These are phyloP conservation scores for Phascolomyces articulosus DNA, from an alignment of 371 early-diverging fungal genomes.

Conservation along the genomic window DNA sequence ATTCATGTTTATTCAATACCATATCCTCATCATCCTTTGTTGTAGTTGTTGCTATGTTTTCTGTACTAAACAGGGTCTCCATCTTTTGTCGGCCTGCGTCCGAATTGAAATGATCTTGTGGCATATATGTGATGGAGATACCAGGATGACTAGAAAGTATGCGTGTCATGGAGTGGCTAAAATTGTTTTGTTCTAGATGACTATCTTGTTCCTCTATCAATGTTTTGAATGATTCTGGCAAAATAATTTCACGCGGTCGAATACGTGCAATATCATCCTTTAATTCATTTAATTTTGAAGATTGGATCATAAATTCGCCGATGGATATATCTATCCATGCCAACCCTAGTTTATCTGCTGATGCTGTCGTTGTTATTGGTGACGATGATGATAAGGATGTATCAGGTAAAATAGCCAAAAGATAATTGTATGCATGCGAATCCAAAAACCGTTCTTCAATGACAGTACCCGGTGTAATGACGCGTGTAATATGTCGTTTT, in stretches of 20 bases:
- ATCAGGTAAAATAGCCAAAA: slow-evolving; percentile 55
- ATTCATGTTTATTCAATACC: slow-evolving; percentile 32
- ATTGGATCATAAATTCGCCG: slow-evolving; percentile 83
- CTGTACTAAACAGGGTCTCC: background rate
- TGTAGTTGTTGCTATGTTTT: background rate
- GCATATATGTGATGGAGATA: background rate
- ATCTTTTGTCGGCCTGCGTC: background rate
- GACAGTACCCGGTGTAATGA: slow-evolving; percentile 90
- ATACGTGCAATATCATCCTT: slow-evolving; percentile 79
- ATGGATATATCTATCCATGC: slow-evolving; percentile 94
- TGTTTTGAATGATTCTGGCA: slow-evolving; percentile 43
- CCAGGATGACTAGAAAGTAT: background rate
- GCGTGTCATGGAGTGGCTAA: background rate
- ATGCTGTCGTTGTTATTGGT: background rate
- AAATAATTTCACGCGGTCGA: slow-evolving; percentile 82
- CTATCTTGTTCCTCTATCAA: slow-evolving; percentile 7
- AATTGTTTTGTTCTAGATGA: no score
- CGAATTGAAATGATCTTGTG: slow-evolving; percentile 7
- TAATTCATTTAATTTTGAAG: slow-evolving; percentile 50
- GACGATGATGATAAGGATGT: background rate
- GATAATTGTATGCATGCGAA: slow-evolving; percentile 68
- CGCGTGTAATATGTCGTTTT: slow-evolving; percentile 73
- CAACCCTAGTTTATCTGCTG: slow-evolving; percentile 68
- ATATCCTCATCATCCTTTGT: background rate
- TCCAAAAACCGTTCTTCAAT: slow-evolving; percentile 73